Evolutionary conservation across 495 filamentous ascomycete species (phyloP).

Genomic region (Podospora conica): DNA sequence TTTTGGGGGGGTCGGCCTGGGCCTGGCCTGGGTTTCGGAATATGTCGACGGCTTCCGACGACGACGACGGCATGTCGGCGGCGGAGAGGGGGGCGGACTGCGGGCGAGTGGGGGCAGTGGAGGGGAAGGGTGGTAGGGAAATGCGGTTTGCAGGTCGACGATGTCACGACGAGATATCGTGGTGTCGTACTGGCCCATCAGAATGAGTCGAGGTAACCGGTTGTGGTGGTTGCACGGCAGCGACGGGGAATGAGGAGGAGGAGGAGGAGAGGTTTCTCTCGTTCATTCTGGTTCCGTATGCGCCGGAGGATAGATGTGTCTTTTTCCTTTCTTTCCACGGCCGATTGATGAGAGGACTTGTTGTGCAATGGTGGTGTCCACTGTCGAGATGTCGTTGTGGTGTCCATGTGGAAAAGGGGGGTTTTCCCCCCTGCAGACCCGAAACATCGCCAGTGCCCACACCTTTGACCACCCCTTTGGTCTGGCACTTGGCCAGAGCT

Average conservation of each 20-base stretch:
- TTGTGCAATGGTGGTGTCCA: not conserved
- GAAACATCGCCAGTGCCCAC: not conserved
- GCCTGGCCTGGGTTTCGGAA: no score
- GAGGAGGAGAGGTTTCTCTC: not conserved
- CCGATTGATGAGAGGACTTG: not conserved
- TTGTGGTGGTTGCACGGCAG: constrained; percentile 3
- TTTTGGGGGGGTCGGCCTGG: not conserved
- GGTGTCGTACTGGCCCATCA: not conserved
- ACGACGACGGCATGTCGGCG: not conserved
- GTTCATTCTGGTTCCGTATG: not conserved
- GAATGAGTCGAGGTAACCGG: not conserved
- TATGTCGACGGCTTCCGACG: not conserved
- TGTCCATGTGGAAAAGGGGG: not conserved
- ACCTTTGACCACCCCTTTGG: not conserved
- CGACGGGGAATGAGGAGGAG: not conserved
- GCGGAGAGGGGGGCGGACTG: not conserved
- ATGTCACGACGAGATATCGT: constrained; percentile 9
- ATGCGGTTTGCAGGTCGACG: not conserved
- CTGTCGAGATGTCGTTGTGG: not conserved
- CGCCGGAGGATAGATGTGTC: not conserved
- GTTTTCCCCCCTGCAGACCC: constrained; percentile 3
- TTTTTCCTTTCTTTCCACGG: not conserved
- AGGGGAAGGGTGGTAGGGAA: not conserved
- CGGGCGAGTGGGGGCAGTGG: not conserved
- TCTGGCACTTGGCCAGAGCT: not conserved